phyloP scores from a whole-genome alignment of 2,329 filamentous ascomycete genomes.

The Cercospora brassicicola region DNA sequence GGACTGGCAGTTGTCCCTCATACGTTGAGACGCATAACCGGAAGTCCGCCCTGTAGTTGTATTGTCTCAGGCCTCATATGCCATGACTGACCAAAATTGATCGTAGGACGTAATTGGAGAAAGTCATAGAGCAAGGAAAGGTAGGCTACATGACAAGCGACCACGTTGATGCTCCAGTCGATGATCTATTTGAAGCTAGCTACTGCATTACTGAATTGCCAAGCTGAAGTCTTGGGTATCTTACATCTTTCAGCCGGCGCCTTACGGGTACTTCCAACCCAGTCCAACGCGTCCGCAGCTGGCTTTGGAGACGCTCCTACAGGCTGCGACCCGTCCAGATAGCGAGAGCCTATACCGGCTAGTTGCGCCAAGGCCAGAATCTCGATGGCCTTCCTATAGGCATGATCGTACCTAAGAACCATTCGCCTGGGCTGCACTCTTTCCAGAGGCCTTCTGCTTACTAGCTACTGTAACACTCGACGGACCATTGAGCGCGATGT shows the following conservation, averaged over 20 bases:
- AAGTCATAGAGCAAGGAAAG: too few species aligned
- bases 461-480: conserved; percentile 23
- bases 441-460: conserved; percentile 6
- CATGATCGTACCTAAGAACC: conserved; percentile 3
- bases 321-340: background rate
- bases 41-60: too few species aligned
- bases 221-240: background rate
- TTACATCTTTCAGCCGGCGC: background rate
- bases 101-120: too few species aligned
- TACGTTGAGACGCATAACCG: too few species aligned
- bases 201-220: background rate
- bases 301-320: background rate
- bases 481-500: conserved; percentile 80
- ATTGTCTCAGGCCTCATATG: too few species aligned
- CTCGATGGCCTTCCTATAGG: background rate
- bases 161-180: too few species aligned
- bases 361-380: background rate
- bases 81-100: too few species aligned
- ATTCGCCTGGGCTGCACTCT: conserved; percentile 4
- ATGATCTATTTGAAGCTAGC: background rate
- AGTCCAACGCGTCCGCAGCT: background rate
- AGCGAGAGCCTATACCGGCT: background rate
- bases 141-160: too few species aligned
- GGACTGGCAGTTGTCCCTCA: too few species aligned
- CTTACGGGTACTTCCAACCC: background rate